Evolutionary conservation across 305 asterid genomes (phyloP).

Genomic region (Caryopteris hybrid): DNA sequence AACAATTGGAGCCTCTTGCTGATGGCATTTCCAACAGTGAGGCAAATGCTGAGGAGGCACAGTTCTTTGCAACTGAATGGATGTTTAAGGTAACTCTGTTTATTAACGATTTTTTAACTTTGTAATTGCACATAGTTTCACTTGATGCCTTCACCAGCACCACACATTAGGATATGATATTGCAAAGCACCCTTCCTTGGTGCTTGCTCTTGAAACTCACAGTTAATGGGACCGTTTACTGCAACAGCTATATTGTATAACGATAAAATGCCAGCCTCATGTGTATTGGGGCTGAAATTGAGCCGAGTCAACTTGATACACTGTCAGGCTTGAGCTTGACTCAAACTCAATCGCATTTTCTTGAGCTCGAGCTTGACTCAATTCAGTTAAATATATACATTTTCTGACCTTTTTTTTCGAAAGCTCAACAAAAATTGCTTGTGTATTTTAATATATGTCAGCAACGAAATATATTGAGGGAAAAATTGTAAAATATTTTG

Average conservation of each 20-base stretch:
- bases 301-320: too few relatives aligned
- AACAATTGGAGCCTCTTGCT: constrained; percentile 93
- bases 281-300: background rate
- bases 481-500: too few relatives aligned
- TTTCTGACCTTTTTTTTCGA: too few relatives aligned
- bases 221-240: background rate
- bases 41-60: constrained; percentile 88
- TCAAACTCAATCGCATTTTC: too few relatives aligned
- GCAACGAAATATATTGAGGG: too few relatives aligned
- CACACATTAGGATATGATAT: background rate
- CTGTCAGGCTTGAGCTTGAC: too few relatives aligned
- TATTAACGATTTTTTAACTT: background rate
- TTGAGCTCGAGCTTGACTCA: too few relatives aligned
- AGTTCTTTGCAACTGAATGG: constrained; percentile 98
- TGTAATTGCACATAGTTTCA: background rate
- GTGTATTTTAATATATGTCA: too few relatives aligned
- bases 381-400: too few relatives aligned
- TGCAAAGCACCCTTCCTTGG: background rate
- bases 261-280: background rate
- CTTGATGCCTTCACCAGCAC: background rate
- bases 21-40: constrained; percentile 82
- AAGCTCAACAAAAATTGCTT: too few relatives aligned
- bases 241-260: background rate
- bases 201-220: background rate
- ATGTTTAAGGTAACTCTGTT: constrained; percentile 83